phyloP scores from a whole-genome alignment of 2,329 filamentous ascomycete genomes.

The Colletotrichum tanaceti region DNA sequence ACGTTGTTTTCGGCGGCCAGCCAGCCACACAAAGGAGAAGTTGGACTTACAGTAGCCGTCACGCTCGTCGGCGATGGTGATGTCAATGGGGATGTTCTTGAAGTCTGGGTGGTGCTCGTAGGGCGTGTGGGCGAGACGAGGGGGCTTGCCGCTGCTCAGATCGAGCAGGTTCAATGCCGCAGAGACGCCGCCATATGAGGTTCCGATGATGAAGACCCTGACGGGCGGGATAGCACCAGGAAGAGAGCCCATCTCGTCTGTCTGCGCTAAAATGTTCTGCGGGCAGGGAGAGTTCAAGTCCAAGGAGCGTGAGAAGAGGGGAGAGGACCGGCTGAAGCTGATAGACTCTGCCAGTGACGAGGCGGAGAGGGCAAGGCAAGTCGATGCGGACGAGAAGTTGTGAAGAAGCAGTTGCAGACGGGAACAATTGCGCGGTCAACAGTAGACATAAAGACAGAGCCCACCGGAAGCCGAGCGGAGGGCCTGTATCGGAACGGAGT shows the following conservation, averaged over 20 bases:
- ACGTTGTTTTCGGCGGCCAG: conserved; percentile 11
- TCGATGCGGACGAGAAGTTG: conserved; percentile 20
- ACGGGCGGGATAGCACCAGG: conserved; percentile 50
- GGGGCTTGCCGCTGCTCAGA: conserved; percentile 66
- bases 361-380: conserved; percentile 21
- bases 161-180: conserved; percentile 75
- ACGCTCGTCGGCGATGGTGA: conserved; percentile 82
- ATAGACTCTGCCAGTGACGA: conserved; percentile 15
- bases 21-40: not conserved
- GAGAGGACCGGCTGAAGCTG: conserved; percentile 10
- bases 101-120: conserved; percentile 55
- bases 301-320: not conserved
- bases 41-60: conserved; percentile 79
- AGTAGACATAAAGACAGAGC: conserved; percentile 34
- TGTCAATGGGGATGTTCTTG: conserved; percentile 68
- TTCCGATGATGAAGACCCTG: conserved; percentile 75
- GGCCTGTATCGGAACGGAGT: conserved; percentile 33
- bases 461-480: conserved; percentile 35
- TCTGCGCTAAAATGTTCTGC: not conserved
- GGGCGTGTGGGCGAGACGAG: conserved; percentile 57
- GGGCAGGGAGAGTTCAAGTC: not conserved
- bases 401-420: conserved; percentile 26
- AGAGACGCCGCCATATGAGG: conserved; percentile 78
- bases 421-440: conserved; percentile 21
- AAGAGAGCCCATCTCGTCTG: conserved; percentile 41